Evolutionary conservation across 495 filamentous ascomycete genomes (phyloP), one percentile per base, ranked within the genome.

Genomic region (Melanomma pulvis-pyrius): DNA sequence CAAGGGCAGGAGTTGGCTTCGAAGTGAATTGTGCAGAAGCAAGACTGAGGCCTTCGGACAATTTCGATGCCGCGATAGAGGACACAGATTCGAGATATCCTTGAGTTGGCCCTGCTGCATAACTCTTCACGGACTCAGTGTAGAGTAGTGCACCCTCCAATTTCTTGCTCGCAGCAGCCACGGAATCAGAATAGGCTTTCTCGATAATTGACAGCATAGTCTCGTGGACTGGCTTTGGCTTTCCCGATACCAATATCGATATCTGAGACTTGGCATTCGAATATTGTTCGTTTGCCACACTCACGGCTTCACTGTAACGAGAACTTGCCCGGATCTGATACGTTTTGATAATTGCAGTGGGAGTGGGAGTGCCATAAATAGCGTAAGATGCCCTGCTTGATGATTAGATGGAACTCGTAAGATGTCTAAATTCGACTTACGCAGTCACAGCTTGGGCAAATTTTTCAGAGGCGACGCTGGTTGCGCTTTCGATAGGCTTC

Each of bases 181-280:
- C 71, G 3, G 88, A 85, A 25, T 82, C 83, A 29, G 87, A 88
- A 74, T 91, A 92, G 8, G 84, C 89, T 11, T 79, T 81, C 25
- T 90, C 87, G 36, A 90, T 82, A 0, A 88, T 89, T 22, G 86
- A 81, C 1, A 90, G 77, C 77, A 91, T 81, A 58, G 87, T 75
- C 61, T 82, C 75, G 61, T 91, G 86, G 15, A 80, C 77, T 13
- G 86, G 83, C 41, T 87, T 86, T 21, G 85, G 85, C 21, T 83
- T 84, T 28, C 88, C 88, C n/a, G 83, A 82, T 50, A 92, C 80
- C 70, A 90, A 83, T 12, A 79, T 83, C 1, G 87, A 87, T 1
- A 88, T 78, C n/a, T 82, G 80, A 5, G 84, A 85, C 67, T 87
- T 84, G 2, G 89, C 90, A 21, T 85, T 83, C 0, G 81, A 82